Conservation (phyloP, 768 basidiomycete genomes). For the Strobilomyces confusus region DNA sequence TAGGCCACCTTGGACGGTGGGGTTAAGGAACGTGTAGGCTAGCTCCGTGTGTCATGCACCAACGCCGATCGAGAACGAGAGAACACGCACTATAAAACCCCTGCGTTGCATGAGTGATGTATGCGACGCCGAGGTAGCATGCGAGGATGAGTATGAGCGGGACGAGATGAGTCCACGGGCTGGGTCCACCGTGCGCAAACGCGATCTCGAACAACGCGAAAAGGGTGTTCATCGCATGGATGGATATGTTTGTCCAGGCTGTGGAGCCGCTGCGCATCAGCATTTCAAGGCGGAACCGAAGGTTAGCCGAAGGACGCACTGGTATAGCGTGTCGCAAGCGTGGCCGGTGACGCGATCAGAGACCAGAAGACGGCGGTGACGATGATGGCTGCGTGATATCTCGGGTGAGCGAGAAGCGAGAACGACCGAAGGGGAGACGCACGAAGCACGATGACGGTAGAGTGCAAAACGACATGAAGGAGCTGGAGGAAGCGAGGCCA, state of each 20-base stretch:
- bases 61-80: slow-evolving; percentile 1
- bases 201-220: slow-evolving; percentile 58
- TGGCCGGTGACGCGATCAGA: slow-evolving; percentile 40
- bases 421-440: slow-evolving; percentile 25
- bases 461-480: slow-evolving; percentile 50
- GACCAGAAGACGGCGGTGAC: slow-evolving; percentile 65
- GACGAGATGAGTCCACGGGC: slow-evolving; percentile 50
- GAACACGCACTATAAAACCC: slow-evolving; percentile 56
- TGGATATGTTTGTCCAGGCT: slow-evolving; percentile 59
- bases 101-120: slow-evolving; percentile 58
- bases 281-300: background rate
- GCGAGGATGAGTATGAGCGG: slow-evolving; percentile 47
- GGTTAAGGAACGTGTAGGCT: slow-evolving; percentile 70
- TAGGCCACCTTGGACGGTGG: slow-evolving; percentile 35
- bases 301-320: slow-evolving; percentile 30
- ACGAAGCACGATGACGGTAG: slow-evolving; percentile 57
- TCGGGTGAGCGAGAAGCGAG: background rate
- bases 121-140: slow-evolving; percentile 62
- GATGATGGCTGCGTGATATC: slow-evolving; percentile 45
- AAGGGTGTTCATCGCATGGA: slow-evolving; percentile 56
- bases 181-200: slow-evolving; percentile 47
- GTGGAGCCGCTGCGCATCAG: background rate
- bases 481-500: slow-evolving; percentile 57
- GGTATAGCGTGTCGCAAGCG: slow-evolving; percentile 37
- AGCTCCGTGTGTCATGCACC: slow-evolving; percentile 2